Percentiles rank a stretch among this genome's conserved stretches.
Conservation (phyloP, 768 basidiomycete genomes). For the Mycena venus region DNA sequence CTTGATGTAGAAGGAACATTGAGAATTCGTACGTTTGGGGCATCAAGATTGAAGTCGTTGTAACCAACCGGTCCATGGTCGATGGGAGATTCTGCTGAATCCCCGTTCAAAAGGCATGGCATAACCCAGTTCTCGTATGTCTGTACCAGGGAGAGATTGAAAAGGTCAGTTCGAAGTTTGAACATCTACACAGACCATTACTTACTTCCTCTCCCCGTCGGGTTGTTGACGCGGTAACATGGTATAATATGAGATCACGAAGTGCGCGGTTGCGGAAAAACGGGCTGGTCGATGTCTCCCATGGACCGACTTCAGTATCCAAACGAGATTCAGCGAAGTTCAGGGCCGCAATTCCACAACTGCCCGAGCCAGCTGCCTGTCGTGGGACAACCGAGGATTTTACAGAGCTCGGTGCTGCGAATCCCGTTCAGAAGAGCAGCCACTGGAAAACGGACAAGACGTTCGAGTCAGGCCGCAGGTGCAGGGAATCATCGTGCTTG, state of each 20-base stretch:
- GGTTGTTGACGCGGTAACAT: background rate
- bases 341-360: slow-evolving; percentile 14
- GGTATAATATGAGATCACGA: slow-evolving; percentile 3
- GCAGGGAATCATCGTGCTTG: background rate
- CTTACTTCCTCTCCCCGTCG: background rate
- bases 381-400: background rate
- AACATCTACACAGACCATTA: background rate
- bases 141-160: too few relatives aligned
- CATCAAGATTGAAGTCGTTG: slow-evolving; percentile 9
- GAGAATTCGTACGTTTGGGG: slow-evolving; percentile 1
- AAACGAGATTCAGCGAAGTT: slow-evolving; percentile 10
- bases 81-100: background rate
- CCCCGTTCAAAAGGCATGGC: background rate
- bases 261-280: slow-evolving; percentile 9
- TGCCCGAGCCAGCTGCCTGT: background rate
- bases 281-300: background rate
- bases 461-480: background rate
- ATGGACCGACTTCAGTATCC: background rate
- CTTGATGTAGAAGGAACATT: background rate
- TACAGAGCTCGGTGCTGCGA: background rate
- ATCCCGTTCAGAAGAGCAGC: background rate
- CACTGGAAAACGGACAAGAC: slow-evolving; percentile 1
- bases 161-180: background rate
- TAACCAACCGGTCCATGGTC: slow-evolving; percentile 11
- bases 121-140: background rate